phyloP scores from a whole-genome alignment of 2,329 filamentous ascomycete species.

The Fusarium setosum region DNA sequence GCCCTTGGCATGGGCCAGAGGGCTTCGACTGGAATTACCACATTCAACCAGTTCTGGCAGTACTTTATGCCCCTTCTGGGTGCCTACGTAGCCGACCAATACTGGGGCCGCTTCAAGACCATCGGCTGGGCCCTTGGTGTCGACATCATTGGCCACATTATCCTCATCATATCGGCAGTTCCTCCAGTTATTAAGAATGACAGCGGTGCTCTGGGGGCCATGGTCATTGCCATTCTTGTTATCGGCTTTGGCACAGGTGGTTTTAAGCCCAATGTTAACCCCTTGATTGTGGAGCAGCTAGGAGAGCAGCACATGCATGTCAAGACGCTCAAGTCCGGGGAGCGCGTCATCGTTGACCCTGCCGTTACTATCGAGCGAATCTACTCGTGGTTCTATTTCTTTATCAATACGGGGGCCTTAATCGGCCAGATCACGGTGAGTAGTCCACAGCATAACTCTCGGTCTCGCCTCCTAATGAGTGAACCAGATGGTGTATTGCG shows the following conservation, averaged over 20 bases:
- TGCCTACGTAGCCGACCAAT: constrained; percentile 63
- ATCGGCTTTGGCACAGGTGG: constrained; percentile 75
- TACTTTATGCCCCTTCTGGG: constrained; percentile 70
- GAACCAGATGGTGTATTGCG: constrained; percentile 70
- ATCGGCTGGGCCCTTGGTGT: constrained; percentile 71
- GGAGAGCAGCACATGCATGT: constrained; percentile 65
- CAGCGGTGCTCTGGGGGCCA: constrained; percentile 67
- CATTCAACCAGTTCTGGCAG: constrained; percentile 69
- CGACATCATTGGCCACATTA: constrained; percentile 73
- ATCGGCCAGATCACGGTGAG: constrained; percentile 67
- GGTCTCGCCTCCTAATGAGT: too few relatives aligned
- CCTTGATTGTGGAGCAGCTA: constrained; percentile 75
- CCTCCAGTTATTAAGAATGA: constrained; percentile 69
- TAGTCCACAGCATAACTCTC: too few relatives aligned
- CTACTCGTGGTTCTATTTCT: constrained; percentile 77
- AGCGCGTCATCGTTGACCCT: constrained; percentile 74
- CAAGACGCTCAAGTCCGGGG: constrained; percentile 63
- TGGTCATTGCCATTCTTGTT: constrained; percentile 68
- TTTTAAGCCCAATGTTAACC: constrained; percentile 80
- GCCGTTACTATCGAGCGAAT: constrained; percentile 71
- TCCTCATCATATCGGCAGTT: constrained; percentile 74
- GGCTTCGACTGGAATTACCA: constrained; percentile 58
- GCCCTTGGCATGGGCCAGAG: constrained; percentile 69
- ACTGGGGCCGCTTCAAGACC: constrained; percentile 76
- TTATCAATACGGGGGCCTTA: constrained; percentile 78